Evolutionary conservation across 2,329 filamentous ascomycete genomes (phyloP), one percentile per base, ranked within the genome.

Genomic region (Aspergillus oerlinghausenensis): DNA sequence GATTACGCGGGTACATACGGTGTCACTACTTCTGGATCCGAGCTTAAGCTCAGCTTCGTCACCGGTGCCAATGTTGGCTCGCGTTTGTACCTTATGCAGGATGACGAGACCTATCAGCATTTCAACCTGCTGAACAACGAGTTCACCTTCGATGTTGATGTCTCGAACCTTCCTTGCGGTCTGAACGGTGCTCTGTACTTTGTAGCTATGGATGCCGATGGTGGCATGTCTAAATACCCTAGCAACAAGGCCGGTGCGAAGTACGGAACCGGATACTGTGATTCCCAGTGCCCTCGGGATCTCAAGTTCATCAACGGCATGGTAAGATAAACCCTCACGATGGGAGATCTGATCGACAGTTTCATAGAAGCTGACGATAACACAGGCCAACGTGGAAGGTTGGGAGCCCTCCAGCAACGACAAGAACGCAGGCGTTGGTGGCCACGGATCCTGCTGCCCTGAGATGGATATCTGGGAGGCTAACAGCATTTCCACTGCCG

Each of bases 401-500:
- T 83, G 80, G 80, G 56, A 60, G 35, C 69, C 79, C 8, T 83
- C 83, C 3, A 60, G 65, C 50, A 81, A 76, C 63, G 83, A 87
- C 65, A 62, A 72, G 63, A 84, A 84, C 65, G 75, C 80, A 47
- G 83, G 82, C 56, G 68, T 73, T 48, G 81, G 81, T 51, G 71
- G 72, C 47, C 73, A 79, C 50, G 85, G 85, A 55, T 77, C 84
- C 45, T 88, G 85, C 79, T 88, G 85, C 70, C 75, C 80, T 52
- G 86, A 88, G 71, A 85, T 88, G 81, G 86, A 88, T 65, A 79
- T 86, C 71, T 88, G 85, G 84, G 85, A 89, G 75, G 85, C 85
- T 64, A 88, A 89, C 78, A 80, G 77, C 60, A 81, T 85, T 65
- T 81, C 84, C 42, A 81, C 80, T 21, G 86, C 86, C 54, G 80